These are phyloP conservation scores for Jacaranda copaia DNA, from an alignment of 257 asterid genomes.

Conservation along the genomic window DNA sequence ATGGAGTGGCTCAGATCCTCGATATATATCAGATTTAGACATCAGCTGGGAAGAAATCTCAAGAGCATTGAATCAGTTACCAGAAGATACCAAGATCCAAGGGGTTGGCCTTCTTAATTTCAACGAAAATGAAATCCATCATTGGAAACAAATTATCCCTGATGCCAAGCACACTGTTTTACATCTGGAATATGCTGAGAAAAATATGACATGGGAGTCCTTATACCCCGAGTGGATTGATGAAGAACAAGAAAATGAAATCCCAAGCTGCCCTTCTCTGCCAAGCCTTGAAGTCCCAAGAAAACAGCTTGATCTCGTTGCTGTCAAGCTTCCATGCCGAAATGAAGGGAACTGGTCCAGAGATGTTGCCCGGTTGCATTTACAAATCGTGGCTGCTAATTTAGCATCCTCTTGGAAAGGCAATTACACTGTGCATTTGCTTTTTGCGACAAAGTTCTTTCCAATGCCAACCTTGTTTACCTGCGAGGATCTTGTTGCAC, in stretches of 20 bases:
- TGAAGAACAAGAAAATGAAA: conserved; percentile 69
- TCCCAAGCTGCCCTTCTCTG: conserved; percentile 74
- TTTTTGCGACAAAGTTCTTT: conserved; percentile 65
- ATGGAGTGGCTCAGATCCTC: conserved; percentile 61
- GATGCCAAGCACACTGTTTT: conserved; percentile 54
- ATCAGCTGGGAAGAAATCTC: conserved; percentile 60
- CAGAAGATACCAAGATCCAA: conserved; percentile 34
- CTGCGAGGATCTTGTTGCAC: conserved; percentile 62
- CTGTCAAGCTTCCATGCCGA: conserved; percentile 79
- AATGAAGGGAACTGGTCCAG: conserved; percentile 68
- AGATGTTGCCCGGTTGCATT: conserved; percentile 77
- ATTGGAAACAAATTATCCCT: conserved; percentile 59
- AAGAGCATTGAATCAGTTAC: conserved; percentile 42
- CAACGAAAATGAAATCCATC: conserved; percentile 53
- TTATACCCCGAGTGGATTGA: conserved; percentile 94
- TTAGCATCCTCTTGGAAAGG: conserved; percentile 72
- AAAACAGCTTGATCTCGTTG: conserved; percentile 63
- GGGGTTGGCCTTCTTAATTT: conserved; percentile 71
- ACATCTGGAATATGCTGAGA: conserved; percentile 52
- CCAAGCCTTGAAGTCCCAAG: conserved; percentile 57
- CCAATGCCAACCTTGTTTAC: conserved; percentile 71
- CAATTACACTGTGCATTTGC: conserved; percentile 50
- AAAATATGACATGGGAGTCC: conserved; percentile 69
- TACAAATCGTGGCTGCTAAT: conserved; percentile 70
- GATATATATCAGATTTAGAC: conserved; percentile 60